Percentiles rank a stretch among this genome's conserved stretches.
phyloP scores from a whole-genome alignment of 306 rosid species.

The Bauhinia variegata region DNA sequence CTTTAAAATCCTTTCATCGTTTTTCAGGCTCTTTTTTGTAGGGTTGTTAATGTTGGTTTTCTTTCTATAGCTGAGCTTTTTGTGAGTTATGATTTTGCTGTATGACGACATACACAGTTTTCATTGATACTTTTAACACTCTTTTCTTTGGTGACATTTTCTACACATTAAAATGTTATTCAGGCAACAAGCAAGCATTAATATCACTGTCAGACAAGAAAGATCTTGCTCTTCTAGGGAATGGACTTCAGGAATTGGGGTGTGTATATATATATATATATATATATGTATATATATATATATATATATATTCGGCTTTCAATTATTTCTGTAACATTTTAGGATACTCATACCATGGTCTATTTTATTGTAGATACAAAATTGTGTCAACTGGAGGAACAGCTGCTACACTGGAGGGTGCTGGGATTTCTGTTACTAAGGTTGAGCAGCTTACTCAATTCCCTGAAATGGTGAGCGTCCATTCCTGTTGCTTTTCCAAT shows the following conservation, averaged over 20 bases:
- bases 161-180: slow-evolving; percentile 20
- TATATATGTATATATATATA: no score
- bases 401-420: no score
- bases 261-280: no score
- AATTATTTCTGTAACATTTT: neutral
- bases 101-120: neutral
- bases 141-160: neutral
- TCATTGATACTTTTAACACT: neutral
- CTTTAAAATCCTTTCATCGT: neutral
- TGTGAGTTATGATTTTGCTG: neutral
- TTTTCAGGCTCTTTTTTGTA: neutral
- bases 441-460: no score
- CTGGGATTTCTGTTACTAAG: no score
- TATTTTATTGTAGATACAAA: no score
- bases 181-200: slow-evolving; percentile 79
- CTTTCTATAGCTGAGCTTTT: neutral
- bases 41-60: neutral
- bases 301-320: neutral
- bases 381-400: no score
- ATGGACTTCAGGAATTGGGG: slow-evolving; percentile 85
- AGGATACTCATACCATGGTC: neutral
- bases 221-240: slow-evolving; percentile 74
- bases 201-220: slow-evolving; percentile 92
- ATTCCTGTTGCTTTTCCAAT: no score
- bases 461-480: no score